These are phyloP conservation scores for Geranium rotundifolium DNA, from an alignment of 345 rosid genomes.

Conservation along the genomic window DNA sequence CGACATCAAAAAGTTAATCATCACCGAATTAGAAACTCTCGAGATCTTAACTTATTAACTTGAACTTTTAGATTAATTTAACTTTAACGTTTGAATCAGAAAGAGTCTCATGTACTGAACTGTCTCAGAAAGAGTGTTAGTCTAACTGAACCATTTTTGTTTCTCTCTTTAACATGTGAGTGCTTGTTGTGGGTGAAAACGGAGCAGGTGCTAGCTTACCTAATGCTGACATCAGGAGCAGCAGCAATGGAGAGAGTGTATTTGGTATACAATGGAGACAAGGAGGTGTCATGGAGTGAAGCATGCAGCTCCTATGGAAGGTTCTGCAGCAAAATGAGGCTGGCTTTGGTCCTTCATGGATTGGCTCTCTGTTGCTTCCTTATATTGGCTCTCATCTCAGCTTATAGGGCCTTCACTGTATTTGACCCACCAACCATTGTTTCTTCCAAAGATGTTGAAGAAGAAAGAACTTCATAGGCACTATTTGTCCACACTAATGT, in stretches of 20 bases:
- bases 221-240: constrained; percentile 67
- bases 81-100: no score
- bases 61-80: no score
- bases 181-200: not conserved
- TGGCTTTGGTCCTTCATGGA: constrained; percentile 54
- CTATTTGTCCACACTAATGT: not conserved
- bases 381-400: constrained; percentile 56
- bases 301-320: constrained; percentile 49
- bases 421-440: constrained; percentile 51
- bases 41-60: no score
- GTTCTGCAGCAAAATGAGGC: constrained; percentile 45
- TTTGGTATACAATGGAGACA: constrained; percentile 58
- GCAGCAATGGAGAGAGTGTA: constrained; percentile 54
- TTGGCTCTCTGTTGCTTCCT: constrained; percentile 46
- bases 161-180: not conserved
- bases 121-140: no score
- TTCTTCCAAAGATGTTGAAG: constrained; percentile 19
- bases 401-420: constrained; percentile 55
- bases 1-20: no score
- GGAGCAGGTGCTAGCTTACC: constrained; percentile 59
- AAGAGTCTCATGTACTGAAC: no score
- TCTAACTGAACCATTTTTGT: no score
- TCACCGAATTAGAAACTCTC: no score
- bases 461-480: not conserved
- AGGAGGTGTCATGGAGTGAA: constrained; percentile 73